Conservation (phyloP, 2,329 filamentous ascomycete species). For the Cladobotryum protrusum region DNA sequence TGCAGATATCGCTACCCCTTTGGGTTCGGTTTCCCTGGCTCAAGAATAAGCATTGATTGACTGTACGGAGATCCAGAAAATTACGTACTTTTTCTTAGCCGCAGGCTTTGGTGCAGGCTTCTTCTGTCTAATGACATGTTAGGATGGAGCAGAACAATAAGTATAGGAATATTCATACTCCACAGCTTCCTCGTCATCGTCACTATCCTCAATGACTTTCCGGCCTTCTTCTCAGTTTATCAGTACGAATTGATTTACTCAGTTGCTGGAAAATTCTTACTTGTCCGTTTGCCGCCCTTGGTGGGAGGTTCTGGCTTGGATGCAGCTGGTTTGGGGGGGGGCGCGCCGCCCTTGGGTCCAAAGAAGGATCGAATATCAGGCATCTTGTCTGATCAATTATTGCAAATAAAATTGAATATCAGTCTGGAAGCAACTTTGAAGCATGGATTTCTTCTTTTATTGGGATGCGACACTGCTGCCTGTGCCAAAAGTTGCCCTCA, state of each 20-base stretch:
- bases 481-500: constrained; percentile 1
- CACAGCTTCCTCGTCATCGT: constrained; percentile 59
- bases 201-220: constrained; percentile 75
- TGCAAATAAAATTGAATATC: not conserved
- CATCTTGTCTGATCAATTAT: constrained; percentile 44
- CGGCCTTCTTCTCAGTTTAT: constrained; percentile 40
- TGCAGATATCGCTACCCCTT: constrained; percentile 48
- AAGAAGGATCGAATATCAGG: constrained; percentile 93
- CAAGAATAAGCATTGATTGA: constrained; percentile 4
- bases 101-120: constrained; percentile 46
- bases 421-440: not conserved
- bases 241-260: constrained; percentile 11
- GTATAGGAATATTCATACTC: constrained; percentile 34
- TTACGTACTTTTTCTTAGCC: constrained; percentile 51
- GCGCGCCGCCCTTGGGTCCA: constrained; percentile 62
- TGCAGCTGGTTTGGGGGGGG: constrained; percentile 41
- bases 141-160: not conserved
- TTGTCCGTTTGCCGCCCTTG: constrained; percentile 40
- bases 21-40: constrained; percentile 34
- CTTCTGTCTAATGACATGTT: constrained; percentile 33
- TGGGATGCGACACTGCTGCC: constrained; percentile 19
- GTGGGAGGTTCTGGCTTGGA: constrained; percentile 39
- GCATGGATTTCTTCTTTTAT: constrained; percentile 16
- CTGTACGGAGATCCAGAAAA: constrained; percentile 14
- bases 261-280: constrained; percentile 25